Base-by-base conservation (phyloP, 768 basidiomycete genomes). In the Boletus bicolor region DNA sequence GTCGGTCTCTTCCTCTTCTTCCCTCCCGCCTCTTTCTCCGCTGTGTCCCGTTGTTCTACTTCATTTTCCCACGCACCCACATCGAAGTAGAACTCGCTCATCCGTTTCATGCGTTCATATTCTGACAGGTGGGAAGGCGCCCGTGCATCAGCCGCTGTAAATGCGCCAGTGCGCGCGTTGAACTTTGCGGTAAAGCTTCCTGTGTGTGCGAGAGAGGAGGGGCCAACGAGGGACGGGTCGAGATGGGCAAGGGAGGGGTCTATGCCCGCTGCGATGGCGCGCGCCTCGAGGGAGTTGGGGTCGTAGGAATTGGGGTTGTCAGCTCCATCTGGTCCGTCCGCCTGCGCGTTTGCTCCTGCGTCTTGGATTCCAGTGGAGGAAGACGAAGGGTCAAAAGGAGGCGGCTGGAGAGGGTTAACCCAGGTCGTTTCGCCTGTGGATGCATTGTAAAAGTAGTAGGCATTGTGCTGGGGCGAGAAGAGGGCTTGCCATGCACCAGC, bases 61-160 rank as follows among this genome's bases (percentile, higher is more conserved):
- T 91, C 82, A 51, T 80, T 60, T 71, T 92, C 86, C 91, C 91
- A 93, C 45, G 79, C 79, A n/a, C 77, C 78, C 21, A 91, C 85
- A 59, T 93, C 91, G 58, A 93, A 93, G 72, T 91, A 93, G 63
- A 90, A 88, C 65, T 86, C 81, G 76, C 87, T 91, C 91, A 93
- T 93, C 42, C 91, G 81, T 30, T 72, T 71, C 64, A 84, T 85
- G 6, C 91, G 83, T 60, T 91, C 90, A 60, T 82, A 89, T 66
- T 93, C 91, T 17, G 85, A 87, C 49, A 93, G 68, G 64, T 91
- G 89, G 4, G 80, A 72, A 7, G 91, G 90, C 51, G 89, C 84
- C 26, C 91, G 82, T 15, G 80, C 82, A 51, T 89, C 85, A 4
- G 76, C 65, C 17, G 80, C 77, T 10, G 90, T 72, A 62, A 93